Evolutionary conservation across 2,329 filamentous ascomycete species (phyloP).

Genomic region (Trichoderma harzianum): DNA sequence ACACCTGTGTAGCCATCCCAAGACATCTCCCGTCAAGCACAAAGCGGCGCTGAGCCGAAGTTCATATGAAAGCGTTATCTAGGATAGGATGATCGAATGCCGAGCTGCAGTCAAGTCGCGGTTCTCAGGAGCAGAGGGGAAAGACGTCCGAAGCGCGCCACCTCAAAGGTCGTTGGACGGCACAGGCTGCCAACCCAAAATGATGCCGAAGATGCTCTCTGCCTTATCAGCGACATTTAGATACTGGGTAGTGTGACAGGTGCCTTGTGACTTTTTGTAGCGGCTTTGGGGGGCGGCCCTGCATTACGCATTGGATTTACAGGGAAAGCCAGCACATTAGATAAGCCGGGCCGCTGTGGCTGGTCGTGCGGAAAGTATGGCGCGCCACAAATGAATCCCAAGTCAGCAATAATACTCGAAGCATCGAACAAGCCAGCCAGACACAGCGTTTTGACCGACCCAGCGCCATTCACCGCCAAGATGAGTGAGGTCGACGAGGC

Average conservation of each 20-base stretch:
- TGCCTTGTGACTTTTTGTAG: constrained; percentile 31
- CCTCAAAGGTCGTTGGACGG: not conserved
- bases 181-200: constrained; percentile 2
- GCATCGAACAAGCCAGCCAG: not conserved
- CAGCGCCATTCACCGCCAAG: constrained; percentile 2
- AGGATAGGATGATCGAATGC: not conserved
- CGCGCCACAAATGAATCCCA: not conserved
- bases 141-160: not conserved
- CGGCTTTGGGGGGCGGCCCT: not conserved
- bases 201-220: not conserved
- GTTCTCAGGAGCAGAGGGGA: not conserved
- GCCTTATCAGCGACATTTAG: constrained; percentile 5
- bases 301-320: not conserved
- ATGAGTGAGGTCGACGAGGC: constrained; percentile 31
- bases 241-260: constrained; percentile 28
- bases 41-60: constrained; percentile 27
- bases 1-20: constrained; percentile 84
- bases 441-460: not conserved
- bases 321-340: not conserved
- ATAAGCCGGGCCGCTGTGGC: constrained; percentile 12
- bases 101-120: not conserved
- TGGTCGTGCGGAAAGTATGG: not conserved
- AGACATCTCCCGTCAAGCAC: constrained; percentile 45
- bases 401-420: not conserved
- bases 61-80: not conserved